Evolutionary conservation across 805 yeast genomes (phyloP).

Genomic region (Wickerhamiella qilinensis): DNA sequence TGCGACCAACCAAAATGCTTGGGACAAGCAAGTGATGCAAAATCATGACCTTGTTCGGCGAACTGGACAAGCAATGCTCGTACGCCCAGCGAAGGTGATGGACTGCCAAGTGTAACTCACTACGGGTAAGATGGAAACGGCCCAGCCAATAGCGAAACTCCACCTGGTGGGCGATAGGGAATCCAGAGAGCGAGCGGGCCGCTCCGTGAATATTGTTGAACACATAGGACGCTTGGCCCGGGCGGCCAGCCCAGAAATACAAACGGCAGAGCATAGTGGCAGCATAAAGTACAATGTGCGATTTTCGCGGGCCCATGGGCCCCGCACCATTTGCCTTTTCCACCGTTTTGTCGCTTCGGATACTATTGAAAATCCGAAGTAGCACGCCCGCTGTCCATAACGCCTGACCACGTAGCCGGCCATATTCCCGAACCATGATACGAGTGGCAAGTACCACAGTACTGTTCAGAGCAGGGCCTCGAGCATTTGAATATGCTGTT

Average conservation of each 20-base stretch:
- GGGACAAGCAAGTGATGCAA: conserved; percentile 36
- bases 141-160: conserved; percentile 18
- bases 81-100: conserved; percentile 42
- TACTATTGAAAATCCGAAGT: conserved; percentile 43
- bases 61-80: conserved; percentile 21
- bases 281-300: conserved; percentile 33
- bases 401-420: conserved; percentile 5
- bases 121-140: conserved; percentile 20
- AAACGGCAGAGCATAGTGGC: conserved; percentile 39
- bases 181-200: conserved; percentile 6
- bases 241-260: conserved; percentile 29
- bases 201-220: conserved; percentile 58
- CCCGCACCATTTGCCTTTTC: conserved; percentile 5
- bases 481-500: conserved; percentile 20
- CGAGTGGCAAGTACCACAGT: conserved; percentile 5
- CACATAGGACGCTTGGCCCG: conserved; percentile 44
- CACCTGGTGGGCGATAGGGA: conserved; percentile 13
- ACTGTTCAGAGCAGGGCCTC: conserved; percentile 18
- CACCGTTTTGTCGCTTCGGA: conserved; percentile 31
- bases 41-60: conserved; percentile 26
- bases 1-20: conserved; percentile 37
- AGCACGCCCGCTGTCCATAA: conserved; percentile 37
- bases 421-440: conserved; percentile 5
- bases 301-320: conserved; percentile 22
- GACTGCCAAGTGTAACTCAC: conserved; percentile 8